Evolutionary conservation across 2,329 filamentous ascomycete species (phyloP).

Genomic region (Fusarium dlaminii): DNA sequence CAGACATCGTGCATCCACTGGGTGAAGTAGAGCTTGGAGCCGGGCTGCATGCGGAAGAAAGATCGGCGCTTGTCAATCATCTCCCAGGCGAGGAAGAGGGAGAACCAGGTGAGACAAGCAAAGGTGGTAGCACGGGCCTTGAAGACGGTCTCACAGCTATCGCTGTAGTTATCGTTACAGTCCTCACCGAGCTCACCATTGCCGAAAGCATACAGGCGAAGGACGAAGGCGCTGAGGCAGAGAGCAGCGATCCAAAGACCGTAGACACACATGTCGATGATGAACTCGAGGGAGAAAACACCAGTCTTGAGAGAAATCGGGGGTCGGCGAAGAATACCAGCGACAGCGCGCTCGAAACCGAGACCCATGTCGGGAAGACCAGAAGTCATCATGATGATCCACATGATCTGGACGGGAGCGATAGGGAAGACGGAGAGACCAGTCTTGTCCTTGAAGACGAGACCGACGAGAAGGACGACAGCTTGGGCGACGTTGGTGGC

Average conservation of each 20-base stretch:
- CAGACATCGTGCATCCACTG: conserved; percentile 75
- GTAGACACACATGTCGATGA: conserved; percentile 74
- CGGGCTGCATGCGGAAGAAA: conserved; percentile 79
- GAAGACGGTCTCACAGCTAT: conserved; percentile 70
- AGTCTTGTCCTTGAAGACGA: conserved; percentile 74
- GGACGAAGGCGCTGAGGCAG: conserved; percentile 69
- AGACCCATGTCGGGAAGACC: conserved; percentile 81
- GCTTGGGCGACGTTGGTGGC: conserved; percentile 78
- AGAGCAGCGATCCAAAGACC: conserved; percentile 74
- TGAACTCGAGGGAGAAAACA: conserved; percentile 73
- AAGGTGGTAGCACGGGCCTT: conserved; percentile 78
- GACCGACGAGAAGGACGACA: conserved; percentile 73
- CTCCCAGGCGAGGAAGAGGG: conserved; percentile 81
- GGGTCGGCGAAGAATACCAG: conserved; percentile 74
- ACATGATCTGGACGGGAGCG: conserved; percentile 79
- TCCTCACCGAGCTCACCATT: conserved; percentile 66
- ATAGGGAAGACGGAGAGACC: conserved; percentile 77
- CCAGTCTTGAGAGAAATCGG: conserved; percentile 70
- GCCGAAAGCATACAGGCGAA: conserved; percentile 72
- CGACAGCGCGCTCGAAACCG: conserved; percentile 75
- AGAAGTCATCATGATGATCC: conserved; percentile 84
- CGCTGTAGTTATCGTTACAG: conserved; percentile 68
- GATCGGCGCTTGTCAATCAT: conserved; percentile 77
- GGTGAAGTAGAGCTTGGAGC: conserved; percentile 67
- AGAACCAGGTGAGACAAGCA: conserved; percentile 79